Conservation (phyloP, 2,329 filamentous ascomycete genomes). For the Pyrenophora tritici-repentis region DNA sequence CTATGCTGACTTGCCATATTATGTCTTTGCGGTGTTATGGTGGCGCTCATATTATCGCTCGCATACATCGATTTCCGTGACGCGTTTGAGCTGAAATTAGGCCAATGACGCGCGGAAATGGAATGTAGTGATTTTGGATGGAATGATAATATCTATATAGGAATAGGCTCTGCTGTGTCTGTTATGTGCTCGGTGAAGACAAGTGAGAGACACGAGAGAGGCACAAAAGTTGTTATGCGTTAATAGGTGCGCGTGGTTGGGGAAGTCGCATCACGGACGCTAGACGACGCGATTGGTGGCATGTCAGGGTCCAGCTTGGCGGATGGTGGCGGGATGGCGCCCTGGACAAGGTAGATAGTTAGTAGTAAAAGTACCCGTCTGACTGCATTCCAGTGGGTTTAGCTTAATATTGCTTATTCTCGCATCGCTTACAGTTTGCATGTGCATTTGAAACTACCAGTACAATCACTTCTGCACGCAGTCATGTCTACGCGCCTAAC, state of each 20-base stretch:
- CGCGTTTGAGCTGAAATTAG: constrained; percentile 24
- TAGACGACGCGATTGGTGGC: constrained; percentile 25
- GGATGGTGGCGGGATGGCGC: constrained; percentile 4
- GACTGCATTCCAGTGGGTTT: neutral
- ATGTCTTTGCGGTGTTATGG: constrained; percentile 29
- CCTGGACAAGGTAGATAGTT: neutral
- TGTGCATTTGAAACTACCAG: too few species aligned
- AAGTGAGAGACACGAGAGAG: neutral
- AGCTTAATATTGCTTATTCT: too few species aligned
- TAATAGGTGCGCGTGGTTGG: constrained; percentile 28
- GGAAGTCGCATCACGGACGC: constrained; percentile 18
- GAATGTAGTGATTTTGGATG: neutral
- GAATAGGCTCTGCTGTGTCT: constrained; percentile 8
- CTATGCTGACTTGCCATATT: constrained; percentile 34
- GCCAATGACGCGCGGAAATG: constrained; percentile 11
- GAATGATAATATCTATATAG: constrained; percentile 1
- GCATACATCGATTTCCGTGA: constrained; percentile 17
- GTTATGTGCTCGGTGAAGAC: neutral
- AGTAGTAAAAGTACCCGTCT: neutral
- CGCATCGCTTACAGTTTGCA: too few species aligned
- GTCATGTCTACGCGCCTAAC: too few species aligned
- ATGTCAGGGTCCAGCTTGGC: constrained; percentile 22
- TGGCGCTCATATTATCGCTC: constrained; percentile 27
- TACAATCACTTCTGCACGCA: too few species aligned
- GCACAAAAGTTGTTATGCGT: constrained; percentile 18